Conservation (phyloP, 768 basidiomycete species). For the Crassisporium funariophilum region DNA sequence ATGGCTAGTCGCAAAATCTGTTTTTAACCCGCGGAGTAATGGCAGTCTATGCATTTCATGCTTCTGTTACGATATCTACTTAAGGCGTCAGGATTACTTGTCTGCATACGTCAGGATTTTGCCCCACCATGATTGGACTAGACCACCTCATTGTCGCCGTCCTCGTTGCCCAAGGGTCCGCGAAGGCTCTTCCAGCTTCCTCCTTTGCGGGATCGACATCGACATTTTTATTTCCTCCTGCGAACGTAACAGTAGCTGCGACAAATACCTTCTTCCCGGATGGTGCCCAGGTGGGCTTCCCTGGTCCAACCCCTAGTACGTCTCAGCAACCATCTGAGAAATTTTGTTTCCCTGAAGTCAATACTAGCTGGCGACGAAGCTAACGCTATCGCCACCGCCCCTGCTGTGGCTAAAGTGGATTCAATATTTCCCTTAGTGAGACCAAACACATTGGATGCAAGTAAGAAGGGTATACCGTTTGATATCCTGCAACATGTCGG, state of each 20-base stretch:
- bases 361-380: slow-evolving; percentile 46
- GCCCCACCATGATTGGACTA: slow-evolving; percentile 8
- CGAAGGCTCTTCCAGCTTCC: slow-evolving; percentile 30
- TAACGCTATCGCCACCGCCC: slow-evolving; percentile 43
- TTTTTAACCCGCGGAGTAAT: too few relatives aligned
- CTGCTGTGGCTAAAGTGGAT: slow-evolving; percentile 36
- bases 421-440: slow-evolving; percentile 44
- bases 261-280: slow-evolving; percentile 44
- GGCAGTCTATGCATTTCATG: too few relatives aligned
- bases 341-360: neutral
- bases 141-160: slow-evolving; percentile 3
- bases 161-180: slow-evolving; percentile 7
- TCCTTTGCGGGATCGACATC: slow-evolving; percentile 45
- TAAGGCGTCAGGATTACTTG: neutral
- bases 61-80: too few relatives aligned
- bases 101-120: too few relatives aligned
- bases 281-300: slow-evolving; percentile 43
- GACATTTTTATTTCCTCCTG: slow-evolving; percentile 44
- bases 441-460: slow-evolving; percentile 36
- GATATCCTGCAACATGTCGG: slow-evolving; percentile 49
- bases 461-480: slow-evolving; percentile 37
- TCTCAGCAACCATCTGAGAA: neutral
- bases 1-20: too few relatives aligned
- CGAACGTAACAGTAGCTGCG: slow-evolving; percentile 36
- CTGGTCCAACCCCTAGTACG: slow-evolving; percentile 52